These are phyloP conservation scores for Sporothrix inflata DNA, from an alignment of 2,329 filamentous ascomycete species.

Conservation along the genomic window DNA sequence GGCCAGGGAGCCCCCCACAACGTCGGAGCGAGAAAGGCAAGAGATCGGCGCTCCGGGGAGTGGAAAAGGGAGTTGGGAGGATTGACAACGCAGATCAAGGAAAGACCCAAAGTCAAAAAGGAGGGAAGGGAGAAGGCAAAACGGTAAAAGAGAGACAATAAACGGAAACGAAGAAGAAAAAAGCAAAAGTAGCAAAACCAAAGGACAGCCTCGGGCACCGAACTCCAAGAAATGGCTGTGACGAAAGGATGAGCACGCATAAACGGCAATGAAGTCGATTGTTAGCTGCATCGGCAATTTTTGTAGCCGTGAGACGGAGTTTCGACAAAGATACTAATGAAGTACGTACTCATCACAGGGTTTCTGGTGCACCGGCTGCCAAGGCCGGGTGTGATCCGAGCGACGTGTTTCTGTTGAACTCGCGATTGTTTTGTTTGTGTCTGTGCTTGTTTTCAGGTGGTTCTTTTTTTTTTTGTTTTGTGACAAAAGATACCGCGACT, in stretches of 20 bases:
- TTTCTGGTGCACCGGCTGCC: neutral
- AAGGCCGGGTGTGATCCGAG: conserved; percentile 2
- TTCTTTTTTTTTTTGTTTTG: neutral
- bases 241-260: neutral
- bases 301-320: neutral
- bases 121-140: neutral
- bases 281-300: neutral
- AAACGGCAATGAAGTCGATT: neutral
- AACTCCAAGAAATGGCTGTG: neutral
- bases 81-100: conserved; percentile 6
- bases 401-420: conserved; percentile 2
- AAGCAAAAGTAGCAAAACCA: neutral
- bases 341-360: too few relatives aligned
- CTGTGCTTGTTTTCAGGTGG: neutral
- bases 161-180: neutral
- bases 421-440: conserved; percentile 5
- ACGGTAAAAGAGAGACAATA: conserved; percentile 1
- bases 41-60: neutral
- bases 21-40: too few relatives aligned
- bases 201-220: too few relatives aligned
- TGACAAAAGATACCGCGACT: neutral
- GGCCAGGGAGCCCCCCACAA: too few relatives aligned
- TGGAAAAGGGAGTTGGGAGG: neutral
- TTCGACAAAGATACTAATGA: too few relatives aligned
- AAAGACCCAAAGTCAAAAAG: neutral